phyloP scores from a whole-genome alignment of 495 filamentous ascomycete genomes.

The Talaromyces wortmannii region DNA sequence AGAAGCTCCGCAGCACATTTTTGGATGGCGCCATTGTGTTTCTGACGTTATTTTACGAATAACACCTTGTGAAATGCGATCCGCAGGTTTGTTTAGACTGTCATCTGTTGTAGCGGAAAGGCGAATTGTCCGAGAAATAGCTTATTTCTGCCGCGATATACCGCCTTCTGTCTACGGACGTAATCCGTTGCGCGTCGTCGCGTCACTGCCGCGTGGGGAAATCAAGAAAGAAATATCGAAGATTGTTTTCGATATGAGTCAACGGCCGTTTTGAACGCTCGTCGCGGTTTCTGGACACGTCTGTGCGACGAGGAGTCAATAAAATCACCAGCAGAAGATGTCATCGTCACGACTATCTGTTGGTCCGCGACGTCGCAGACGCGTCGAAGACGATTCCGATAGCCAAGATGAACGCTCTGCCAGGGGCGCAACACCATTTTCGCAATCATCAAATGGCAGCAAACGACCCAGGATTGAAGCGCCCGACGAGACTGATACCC shows the following conservation, averaged over 20 bases:
- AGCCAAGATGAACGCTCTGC: conserved; percentile 19
- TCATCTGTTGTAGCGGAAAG: no score
- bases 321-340: not conserved
- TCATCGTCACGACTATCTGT: not conserved
- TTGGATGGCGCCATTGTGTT: conserved; percentile 1
- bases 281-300: no score
- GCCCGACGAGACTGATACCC: conserved; percentile 4
- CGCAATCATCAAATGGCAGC: conserved; percentile 13
- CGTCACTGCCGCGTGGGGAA: conserved; percentile 2
- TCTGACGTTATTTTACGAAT: not conserved
- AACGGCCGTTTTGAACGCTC: no score
- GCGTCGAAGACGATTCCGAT: conserved; percentile 14
- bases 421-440: conserved; percentile 12
- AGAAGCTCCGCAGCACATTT: conserved; percentile 15
- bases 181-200: conserved; percentile 1
- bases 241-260: no score
- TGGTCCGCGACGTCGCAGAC: conserved; percentile 21
- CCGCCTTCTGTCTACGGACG: not conserved
- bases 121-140: not conserved
- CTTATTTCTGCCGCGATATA: not conserved
- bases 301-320: no score
- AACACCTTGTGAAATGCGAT: not conserved
- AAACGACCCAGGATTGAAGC: conserved; percentile 27
- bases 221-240: not conserved
- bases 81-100: no score